Evolutionary conservation across 2,329 filamentous ascomycete genomes (phyloP).

Genomic region (Diaporthe batatas): DNA sequence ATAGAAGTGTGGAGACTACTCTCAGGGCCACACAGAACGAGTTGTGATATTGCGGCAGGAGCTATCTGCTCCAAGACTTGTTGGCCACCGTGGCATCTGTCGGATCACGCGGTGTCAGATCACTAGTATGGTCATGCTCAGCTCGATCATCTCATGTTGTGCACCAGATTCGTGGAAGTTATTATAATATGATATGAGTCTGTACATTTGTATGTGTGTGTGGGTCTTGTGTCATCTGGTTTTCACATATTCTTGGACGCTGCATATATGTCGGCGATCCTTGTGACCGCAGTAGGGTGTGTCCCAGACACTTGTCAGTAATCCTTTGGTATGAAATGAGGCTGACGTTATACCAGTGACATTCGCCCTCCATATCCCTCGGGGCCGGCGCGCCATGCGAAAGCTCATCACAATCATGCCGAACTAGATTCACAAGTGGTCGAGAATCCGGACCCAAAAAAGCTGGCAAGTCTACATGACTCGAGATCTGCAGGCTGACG

Average conservation of each 20-base stretch:
- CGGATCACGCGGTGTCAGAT: too few species aligned
- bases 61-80: too few species aligned
- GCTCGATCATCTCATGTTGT: slow-evolving; percentile 3
- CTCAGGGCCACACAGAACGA: background rate
- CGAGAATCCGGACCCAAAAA: background rate
- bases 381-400: slow-evolving; percentile 8
- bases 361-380: background rate
- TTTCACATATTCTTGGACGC: background rate
- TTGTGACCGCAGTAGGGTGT: background rate
- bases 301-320: background rate
- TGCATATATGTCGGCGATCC: background rate
- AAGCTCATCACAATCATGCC: slow-evolving; percentile 18
- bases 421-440: slow-evolving; percentile 2
- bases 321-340: background rate
- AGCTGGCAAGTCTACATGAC: slow-evolving; percentile 6
- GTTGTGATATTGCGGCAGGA: background rate
- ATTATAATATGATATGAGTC: background rate
- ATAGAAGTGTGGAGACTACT: too few species aligned
- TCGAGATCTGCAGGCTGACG: slow-evolving; percentile 24
- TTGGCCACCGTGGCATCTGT: background rate
- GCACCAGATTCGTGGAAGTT: background rate
- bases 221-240: background rate
- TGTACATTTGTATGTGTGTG: background rate
- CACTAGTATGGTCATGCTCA: background rate
- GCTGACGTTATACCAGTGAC: background rate